Percentiles rank a stretch among this genome's conserved stretches.
Evolutionary conservation across 192 early-diverging fungal species (phyloP).

Genomic region (Gaertneriomyces sp.): DNA sequence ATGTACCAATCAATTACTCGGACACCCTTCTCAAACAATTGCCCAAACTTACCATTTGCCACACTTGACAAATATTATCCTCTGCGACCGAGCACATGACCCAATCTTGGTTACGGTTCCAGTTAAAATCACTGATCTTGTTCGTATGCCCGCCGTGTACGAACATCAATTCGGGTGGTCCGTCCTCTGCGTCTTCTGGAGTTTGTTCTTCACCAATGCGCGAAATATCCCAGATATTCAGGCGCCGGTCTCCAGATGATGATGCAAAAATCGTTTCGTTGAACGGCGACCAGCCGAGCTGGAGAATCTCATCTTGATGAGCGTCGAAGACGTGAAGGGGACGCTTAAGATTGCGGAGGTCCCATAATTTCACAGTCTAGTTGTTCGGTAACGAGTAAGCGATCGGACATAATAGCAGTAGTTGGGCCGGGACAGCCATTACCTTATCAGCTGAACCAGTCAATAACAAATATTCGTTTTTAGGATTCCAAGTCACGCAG

Average conservation of each 20-base stretch:
- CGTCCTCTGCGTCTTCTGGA: conserved; percentile 94
- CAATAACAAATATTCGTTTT: conserved; percentile 82
- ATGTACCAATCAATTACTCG: too few species aligned
- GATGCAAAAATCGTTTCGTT: conserved; percentile 88
- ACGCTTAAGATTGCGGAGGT: conserved; percentile 85
- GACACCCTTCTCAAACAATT: too few species aligned
- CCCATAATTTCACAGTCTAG: conserved; percentile 89
- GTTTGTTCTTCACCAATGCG: conserved; percentile 93
- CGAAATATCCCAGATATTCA: conserved; percentile 92
- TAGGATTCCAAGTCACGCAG: conserved; percentile 89
- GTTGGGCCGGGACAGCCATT: background rate
- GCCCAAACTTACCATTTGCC: conserved; percentile 79
- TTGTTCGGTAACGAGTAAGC: background rate
- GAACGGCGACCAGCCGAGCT: conserved; percentile 91
- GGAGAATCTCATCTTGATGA: conserved; percentile 89
- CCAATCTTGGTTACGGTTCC: conserved; percentile 95
- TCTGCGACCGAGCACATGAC: conserved; percentile 90
- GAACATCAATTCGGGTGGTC: conserved; percentile 94
- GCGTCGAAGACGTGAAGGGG: conserved; percentile 83
- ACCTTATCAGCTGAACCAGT: conserved; percentile 93
- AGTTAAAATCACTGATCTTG: conserved; percentile 91
- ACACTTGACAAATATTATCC: conserved; percentile 96
- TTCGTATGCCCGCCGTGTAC: conserved; percentile 98
- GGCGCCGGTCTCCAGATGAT: conserved; percentile 82
- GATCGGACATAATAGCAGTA: conserved; percentile 10